Evolutionary conservation across 306 rosid species (phyloP).

Genomic region (Gillenia trifoliata): DNA sequence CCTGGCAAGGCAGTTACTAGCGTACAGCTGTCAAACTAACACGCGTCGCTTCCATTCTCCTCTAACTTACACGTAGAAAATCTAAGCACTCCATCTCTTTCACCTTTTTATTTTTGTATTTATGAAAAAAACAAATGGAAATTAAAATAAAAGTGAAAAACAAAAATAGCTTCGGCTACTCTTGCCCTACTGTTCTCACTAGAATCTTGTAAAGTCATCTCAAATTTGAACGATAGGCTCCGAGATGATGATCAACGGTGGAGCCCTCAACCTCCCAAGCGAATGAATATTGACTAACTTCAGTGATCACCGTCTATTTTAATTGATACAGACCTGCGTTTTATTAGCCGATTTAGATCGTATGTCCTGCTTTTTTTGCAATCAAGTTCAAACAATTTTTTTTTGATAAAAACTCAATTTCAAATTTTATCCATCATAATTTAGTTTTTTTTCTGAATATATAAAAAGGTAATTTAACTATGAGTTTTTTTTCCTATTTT

Average conservation of each 20-base stretch:
- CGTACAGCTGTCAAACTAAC: conserved; percentile 54
- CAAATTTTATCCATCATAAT: too few relatives aligned
- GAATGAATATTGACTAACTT: neutral
- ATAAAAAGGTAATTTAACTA: too few relatives aligned
- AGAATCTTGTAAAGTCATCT: neutral
- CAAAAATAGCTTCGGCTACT: neutral
- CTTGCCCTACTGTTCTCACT: neutral
- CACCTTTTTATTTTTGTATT: neutral
- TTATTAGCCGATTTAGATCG: too few relatives aligned
- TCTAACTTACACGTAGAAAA: conserved; percentile 38
- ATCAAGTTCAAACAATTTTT: too few relatives aligned
- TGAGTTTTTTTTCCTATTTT: neutral
- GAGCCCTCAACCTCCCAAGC: neutral
- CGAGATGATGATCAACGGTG: neutral
- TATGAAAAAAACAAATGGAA: neutral
- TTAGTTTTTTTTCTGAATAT: too few relatives aligned
- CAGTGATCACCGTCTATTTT: neutral
- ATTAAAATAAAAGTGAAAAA: neutral
- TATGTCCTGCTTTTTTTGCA: accelerated
- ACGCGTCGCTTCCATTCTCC: conserved; percentile 39
- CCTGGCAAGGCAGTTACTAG: conserved; percentile 47
- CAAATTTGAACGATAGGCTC: neutral
- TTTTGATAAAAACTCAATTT: too few relatives aligned
- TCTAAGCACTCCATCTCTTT: conserved; percentile 10
- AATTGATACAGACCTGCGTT: too few relatives aligned